Evolutionary conservation across 2,329 filamentous ascomycete species (phyloP), one percentile per base, ranked within the genome.

Genomic region (Ophiocordyceps robertsii): DNA sequence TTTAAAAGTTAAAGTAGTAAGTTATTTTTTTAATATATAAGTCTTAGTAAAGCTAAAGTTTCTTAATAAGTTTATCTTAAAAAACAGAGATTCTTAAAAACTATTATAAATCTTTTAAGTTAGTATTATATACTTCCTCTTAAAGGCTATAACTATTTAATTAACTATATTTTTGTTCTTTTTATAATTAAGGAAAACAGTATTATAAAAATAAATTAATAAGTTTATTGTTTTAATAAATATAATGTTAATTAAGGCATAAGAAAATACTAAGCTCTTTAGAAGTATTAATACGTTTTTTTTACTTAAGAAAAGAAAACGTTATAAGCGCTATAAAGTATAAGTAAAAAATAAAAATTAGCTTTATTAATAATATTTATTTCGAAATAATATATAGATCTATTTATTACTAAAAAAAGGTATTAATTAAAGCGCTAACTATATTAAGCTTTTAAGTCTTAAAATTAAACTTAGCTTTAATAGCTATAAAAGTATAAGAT

Each of bases 341-440:
- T 19, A 8, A 5, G 13, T 38, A 14, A 38, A 13, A 13, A 6
- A 10, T 13, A 38, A 13, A 19, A 38, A 9, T 13, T 14, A 27
- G 13, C 19, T 19, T 27, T 38, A 27, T 29, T 13, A 6, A 13
- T 38, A 6, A 4, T 27, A 38, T 4, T 19, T 14, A 14, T 24
- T 4, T 2, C 4, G 36, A 12, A 27, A 27, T 29, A 6, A 11
- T n/a, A 47, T 38, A 29, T 41, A 47, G n/a, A 47, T 21, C 11
- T 41, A 24, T 17, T 47, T 16, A 30, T 47, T 21, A 30, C 7
- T 24, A 24, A 4, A 41, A 13, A 4, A 13, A 7, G 16, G 29
- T 39, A 13, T 47, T 47, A 9, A 27, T 47, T 24, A 47, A 47
- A 6, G 41, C 39, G 13, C 43, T 46, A 9, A 46, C 39, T 29